Evolutionary conservation across 352 stramenopile species (phyloP).

Genomic region (Blastocystis sp.): DNA sequence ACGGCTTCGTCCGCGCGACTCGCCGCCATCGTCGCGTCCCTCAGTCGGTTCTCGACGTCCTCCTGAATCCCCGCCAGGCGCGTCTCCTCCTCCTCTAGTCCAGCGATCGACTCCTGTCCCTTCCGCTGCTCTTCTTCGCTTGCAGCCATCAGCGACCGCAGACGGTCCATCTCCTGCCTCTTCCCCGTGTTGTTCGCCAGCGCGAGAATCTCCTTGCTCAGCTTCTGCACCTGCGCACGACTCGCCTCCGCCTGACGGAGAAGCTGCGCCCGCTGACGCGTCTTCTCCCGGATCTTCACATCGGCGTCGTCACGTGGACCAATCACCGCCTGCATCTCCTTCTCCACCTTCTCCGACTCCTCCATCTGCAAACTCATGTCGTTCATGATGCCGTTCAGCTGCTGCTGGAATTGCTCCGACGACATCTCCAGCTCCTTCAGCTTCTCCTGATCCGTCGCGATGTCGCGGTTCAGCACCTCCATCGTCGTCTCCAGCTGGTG

Average conservation of each 20-base stretch:
- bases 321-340: not conserved
- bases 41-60: not conserved
- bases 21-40: not conserved
- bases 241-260: not conserved
- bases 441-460: not conserved
- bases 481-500: not conserved
- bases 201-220: not conserved
- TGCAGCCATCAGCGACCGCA: not conserved
- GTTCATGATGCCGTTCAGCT: not conserved
- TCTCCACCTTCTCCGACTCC: not conserved
- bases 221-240: not conserved
- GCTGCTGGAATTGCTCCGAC: not conserved
- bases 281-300: not conserved
- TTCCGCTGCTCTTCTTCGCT: not conserved
- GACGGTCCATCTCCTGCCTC: not conserved
- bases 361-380: not conserved
- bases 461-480: not conserved
- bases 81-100: not conserved
- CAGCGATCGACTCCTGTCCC: not conserved
- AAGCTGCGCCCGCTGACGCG: not conserved
- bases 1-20: not conserved
- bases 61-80: not conserved
- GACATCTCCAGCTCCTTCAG: not conserved
- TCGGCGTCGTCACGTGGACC: not conserved
- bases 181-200: not conserved